Conservation (phyloP, 2,329 filamentous ascomycete genomes). For the Botrytis hyacinthi region DNA sequence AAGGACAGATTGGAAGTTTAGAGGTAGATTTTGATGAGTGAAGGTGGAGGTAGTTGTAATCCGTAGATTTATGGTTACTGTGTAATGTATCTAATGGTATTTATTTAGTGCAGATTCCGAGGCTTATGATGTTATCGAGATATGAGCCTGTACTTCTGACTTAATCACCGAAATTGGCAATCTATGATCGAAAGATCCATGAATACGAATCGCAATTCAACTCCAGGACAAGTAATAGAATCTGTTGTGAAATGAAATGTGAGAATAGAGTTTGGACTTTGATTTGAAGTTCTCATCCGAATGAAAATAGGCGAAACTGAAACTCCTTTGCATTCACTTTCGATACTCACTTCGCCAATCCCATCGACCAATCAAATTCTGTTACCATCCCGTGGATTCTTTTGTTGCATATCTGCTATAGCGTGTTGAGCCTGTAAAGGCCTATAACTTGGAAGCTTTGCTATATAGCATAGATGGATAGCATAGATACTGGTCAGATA, state of each 20-base stretch:
- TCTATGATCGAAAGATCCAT: not conserved
- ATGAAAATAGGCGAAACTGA: not conserved
- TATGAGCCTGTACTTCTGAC: not conserved
- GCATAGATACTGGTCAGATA: not conserved
- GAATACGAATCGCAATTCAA: not conserved
- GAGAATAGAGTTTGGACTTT: not conserved
- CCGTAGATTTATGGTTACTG: not conserved
- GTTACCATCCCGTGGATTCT: not conserved
- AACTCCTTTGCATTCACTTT: not conserved
- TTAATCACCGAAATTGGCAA: not conserved
- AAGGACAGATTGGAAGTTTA: not conserved
- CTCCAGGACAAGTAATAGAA: too few relatives aligned
- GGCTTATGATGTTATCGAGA: not conserved
- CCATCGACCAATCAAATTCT: not conserved
- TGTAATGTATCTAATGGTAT: not conserved
- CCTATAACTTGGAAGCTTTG: not conserved
- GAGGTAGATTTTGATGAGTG: not conserved
- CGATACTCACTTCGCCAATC: not conserved
- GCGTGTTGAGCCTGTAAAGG: not conserved
- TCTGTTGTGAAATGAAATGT: not conserved
- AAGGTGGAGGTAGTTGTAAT: too few relatives aligned
- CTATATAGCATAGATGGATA: not conserved
- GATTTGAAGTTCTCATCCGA: not conserved
- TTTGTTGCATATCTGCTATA: not conserved
- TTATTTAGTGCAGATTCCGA: not conserved